A percentile compares a stretch with the other conserved stretches of the same genome.
Evolutionary conservation across 2,329 filamentous ascomycete genomes (phyloP).

Genomic region (Fusarium algeriense): DNA sequence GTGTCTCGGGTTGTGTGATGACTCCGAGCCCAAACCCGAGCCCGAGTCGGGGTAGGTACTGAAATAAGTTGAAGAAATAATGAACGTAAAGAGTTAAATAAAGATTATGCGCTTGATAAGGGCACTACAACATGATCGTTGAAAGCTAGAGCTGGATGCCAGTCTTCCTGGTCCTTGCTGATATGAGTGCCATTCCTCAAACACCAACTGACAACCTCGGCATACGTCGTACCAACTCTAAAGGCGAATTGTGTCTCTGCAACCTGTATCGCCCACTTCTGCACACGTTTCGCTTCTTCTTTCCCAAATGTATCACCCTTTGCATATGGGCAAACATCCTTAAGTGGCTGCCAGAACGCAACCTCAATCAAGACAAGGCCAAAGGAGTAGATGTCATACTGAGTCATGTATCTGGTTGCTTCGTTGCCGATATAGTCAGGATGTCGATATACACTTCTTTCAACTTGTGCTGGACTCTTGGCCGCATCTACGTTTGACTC

Average conservation of each 20-base stretch:
- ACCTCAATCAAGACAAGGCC: not conserved
- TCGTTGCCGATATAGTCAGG: not conserved
- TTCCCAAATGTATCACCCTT: fast-evolving
- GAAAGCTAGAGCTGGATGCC: not conserved
- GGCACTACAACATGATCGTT: not conserved
- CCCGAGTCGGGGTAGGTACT: not conserved
- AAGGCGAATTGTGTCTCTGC: not conserved
- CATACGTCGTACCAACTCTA: not conserved
- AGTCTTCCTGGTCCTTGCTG: not conserved
- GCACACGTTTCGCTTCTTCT: not conserved
- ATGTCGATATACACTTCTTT: not conserved
- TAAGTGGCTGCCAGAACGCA: not conserved
- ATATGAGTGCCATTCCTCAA: not conserved
- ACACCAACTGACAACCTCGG: not conserved
- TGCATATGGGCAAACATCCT: not conserved
- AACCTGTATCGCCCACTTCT: not conserved
- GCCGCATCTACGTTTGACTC: not conserved
- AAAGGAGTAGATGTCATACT: not conserved
- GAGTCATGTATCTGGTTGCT: not conserved
- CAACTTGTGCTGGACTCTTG: not conserved
- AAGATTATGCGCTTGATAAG: not conserved
- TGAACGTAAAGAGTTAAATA: not conserved
- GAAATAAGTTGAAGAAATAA: not conserved
- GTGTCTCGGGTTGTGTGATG: not conserved
- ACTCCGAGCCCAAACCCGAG: not conserved